Percentiles rank a stretch among this genome's conserved stretches.
phyloP scores from a whole-genome alignment of 768 basidiomycete species.

The Leccinum olivaceopallidum region DNA sequence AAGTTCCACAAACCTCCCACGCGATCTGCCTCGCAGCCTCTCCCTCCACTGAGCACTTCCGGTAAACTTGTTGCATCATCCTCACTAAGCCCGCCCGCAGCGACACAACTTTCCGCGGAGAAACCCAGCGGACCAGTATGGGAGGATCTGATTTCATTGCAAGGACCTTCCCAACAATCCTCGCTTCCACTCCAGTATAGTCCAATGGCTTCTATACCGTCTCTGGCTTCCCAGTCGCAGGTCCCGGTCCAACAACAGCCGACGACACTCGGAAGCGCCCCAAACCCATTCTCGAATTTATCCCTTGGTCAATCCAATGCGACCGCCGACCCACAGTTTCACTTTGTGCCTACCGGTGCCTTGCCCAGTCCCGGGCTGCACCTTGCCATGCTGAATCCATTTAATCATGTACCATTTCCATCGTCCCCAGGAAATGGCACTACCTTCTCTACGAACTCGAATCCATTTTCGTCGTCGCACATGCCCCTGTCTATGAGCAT shows the following conservation, averaged over 20 bases:
- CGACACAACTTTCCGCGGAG: constrained; percentile 15
- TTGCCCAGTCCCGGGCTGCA: constrained; percentile 17
- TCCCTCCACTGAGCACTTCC: constrained; percentile 12
- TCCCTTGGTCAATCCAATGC: constrained; percentile 9
- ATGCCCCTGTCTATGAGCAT: constrained; percentile 2
- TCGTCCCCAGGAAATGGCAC: constrained; percentile 4
- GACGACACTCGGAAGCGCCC: neutral
- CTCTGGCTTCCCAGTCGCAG: constrained; percentile 21
- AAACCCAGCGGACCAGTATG: constrained; percentile 45
- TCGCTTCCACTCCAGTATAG: constrained; percentile 49
- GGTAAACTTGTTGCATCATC: constrained; percentile 17
- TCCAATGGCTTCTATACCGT: neutral
- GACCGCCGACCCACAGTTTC: neutral
- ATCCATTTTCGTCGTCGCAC: constrained; percentile 17
- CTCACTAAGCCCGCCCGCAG: constrained; percentile 7
- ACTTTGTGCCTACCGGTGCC: constrained; percentile 8
- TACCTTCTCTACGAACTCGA: constrained; percentile 7
- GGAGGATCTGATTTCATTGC: constrained; percentile 56
- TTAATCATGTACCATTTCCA: constrained; percentile 11
- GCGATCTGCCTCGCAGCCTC: constrained; percentile 40
- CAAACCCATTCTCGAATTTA: constrained; percentile 25
- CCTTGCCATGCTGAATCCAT: constrained; percentile 19
- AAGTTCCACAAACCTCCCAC: constrained; percentile 21
- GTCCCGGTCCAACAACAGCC: constrained; percentile 9
- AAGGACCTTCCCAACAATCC: constrained; percentile 37